phyloP scores from a whole-genome alignment of 352 stramenopile species.

The Globisporangium echinulatum region DNA sequence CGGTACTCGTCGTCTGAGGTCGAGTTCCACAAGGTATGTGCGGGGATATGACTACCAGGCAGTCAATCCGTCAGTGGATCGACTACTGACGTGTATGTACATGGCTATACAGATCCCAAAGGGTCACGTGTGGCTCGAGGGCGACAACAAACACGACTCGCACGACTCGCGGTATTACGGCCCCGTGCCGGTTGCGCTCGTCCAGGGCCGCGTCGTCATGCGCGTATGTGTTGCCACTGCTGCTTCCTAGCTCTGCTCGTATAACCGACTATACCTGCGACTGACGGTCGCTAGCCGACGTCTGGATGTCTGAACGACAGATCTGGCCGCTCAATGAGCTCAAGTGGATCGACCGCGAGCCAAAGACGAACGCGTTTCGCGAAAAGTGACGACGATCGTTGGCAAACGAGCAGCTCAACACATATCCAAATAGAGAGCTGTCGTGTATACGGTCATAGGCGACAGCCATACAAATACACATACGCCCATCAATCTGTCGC shows the following conservation, averaged over 20 bases:
- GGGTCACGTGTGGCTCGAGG: conserved; percentile 95
- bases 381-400: conserved; percentile 28
- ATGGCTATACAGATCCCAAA: conserved; percentile 51
- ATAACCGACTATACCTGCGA: too few species aligned
- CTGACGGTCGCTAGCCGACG: too few species aligned
- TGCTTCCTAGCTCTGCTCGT: too few species aligned
- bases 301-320: conserved; percentile 16
- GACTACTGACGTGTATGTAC: too few species aligned
- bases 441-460: too few species aligned
- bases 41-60: not conserved
- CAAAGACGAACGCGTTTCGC: conserved; percentile 41
- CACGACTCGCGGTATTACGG: conserved; percentile 95
- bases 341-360: conserved; percentile 53
- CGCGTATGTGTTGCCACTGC: conserved; percentile 31
- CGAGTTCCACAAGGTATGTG: conserved; percentile 60
- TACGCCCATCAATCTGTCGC: too few species aligned
- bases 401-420: not conserved
- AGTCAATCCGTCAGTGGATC: not conserved
- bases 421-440: too few species aligned
- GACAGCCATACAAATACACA: too few species aligned
- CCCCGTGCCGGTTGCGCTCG: conserved; percentile 87
- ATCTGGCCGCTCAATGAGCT: conserved; percentile 78
- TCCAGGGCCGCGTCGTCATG: conserved; percentile 87
- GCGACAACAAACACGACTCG: conserved; percentile 95
- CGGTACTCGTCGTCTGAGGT: conserved; percentile 67